Evolutionary conservation across 352 stramenopile genomes (phyloP).

Genomic region (Phytophthora macrochlamydospora): DNA sequence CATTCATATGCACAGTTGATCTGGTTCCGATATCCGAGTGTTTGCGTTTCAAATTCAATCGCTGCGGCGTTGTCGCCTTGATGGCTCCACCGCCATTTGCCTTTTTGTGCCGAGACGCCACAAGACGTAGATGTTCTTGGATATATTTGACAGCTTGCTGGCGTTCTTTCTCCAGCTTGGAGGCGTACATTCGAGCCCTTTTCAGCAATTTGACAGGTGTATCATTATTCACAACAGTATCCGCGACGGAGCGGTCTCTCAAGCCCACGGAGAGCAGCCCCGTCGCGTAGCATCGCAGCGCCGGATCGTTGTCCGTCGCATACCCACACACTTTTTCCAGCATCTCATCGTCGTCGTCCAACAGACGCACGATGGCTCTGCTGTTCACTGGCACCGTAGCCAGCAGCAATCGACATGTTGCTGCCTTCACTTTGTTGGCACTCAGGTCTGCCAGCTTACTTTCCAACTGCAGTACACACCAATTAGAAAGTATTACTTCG

Average conservation of each 20-base stretch:
- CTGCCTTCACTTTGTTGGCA: constrained; percentile 63
- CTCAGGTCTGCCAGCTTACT: constrained; percentile 67
- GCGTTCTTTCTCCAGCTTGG: constrained; percentile 74
- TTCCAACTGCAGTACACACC: constrained; percentile 50
- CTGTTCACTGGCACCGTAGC: constrained; percentile 78
- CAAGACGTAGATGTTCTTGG: constrained; percentile 58
- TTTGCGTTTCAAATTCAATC: constrained; percentile 50
- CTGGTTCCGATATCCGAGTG: constrained; percentile 39
- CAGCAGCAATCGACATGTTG: constrained; percentile 73
- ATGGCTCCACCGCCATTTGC: constrained; percentile 11
- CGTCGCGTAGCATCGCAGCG: constrained; percentile 77
- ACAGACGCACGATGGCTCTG: constrained; percentile 68
- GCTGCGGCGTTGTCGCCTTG: constrained; percentile 28
- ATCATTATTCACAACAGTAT: constrained; percentile 85
- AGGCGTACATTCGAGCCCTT: constrained; percentile 73
- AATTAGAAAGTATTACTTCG: neutral
- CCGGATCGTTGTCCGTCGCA: constrained; percentile 54
- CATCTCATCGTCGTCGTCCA: constrained; percentile 81
- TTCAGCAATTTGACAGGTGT: constrained; percentile 76
- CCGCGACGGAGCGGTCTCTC: constrained; percentile 78
- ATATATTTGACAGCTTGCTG: constrained; percentile 82
- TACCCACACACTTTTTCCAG: constrained; percentile 77
- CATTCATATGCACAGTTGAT: constrained; percentile 16
- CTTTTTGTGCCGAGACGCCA: constrained; percentile 44
- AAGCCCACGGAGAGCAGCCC: constrained; percentile 77